Evolutionary conservation across 805 yeast species (phyloP).

Genomic region (Candida khao-thaluensis): DNA sequence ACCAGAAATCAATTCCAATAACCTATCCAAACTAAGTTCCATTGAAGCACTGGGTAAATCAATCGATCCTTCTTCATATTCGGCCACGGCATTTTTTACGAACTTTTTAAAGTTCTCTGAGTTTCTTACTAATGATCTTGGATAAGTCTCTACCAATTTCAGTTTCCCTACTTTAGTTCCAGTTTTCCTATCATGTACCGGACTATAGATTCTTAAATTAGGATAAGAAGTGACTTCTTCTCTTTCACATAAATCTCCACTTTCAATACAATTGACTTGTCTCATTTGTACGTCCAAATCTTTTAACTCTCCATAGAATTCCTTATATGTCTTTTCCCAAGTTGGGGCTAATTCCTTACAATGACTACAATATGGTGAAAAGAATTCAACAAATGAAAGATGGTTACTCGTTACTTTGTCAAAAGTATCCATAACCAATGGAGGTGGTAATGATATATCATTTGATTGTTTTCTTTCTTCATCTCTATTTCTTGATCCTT

Average conservation of each 20-base stretch:
- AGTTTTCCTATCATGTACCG: slow-evolving; percentile 35
- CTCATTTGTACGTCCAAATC: slow-evolving; percentile 52
- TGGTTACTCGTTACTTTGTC: slow-evolving; percentile 49
- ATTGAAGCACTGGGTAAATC: slow-evolving; percentile 43
- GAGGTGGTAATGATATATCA: slow-evolving; percentile 43
- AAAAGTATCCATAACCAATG: slow-evolving; percentile 51
- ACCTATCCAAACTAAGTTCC: slow-evolving; percentile 36
- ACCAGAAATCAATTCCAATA: slow-evolving; percentile 54
- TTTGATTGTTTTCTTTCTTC: slow-evolving; percentile 3
- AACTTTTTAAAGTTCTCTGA: slow-evolving; percentile 51
- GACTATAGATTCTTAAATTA: slow-evolving; percentile 64
- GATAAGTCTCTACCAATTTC: slow-evolving; percentile 43
- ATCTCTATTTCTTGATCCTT: not conserved
- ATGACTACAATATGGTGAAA: slow-evolving; percentile 85
- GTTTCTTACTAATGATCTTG: slow-evolving; percentile 45
- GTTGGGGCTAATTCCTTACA: slow-evolving; percentile 77
- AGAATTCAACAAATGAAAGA: slow-evolving; percentile 80
- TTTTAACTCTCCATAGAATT: slow-evolving; percentile 45
- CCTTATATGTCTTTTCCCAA: slow-evolving; percentile 69
- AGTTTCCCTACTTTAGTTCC: slow-evolving; percentile 28
- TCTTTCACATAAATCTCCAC: slow-evolving; percentile 79
- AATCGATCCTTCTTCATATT: slow-evolving; percentile 35
- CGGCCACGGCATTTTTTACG: slow-evolving; percentile 52
- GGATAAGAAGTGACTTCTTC: slow-evolving; percentile 73
- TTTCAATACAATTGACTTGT: slow-evolving; percentile 82